phyloP scores from a whole-genome alignment of 2,329 filamentous ascomycete genomes.

The Trichoderma lentiforme region DNA sequence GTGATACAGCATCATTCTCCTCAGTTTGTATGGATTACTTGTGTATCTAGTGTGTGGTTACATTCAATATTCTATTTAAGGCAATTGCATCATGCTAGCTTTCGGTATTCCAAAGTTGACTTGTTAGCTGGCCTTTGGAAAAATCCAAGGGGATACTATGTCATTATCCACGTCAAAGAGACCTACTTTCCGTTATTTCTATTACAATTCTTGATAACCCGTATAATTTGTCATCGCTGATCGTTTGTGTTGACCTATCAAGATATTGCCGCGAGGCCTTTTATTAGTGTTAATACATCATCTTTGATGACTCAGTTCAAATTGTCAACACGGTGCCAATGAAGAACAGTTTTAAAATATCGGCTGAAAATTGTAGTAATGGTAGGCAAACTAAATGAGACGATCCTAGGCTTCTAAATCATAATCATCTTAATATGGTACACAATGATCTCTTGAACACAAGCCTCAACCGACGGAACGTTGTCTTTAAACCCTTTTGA shows the following conservation, averaged over 20 bases:
- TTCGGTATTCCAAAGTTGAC: neutral
- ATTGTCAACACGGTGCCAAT: neutral
- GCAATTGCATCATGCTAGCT: neutral
- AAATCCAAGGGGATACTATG: neutral
- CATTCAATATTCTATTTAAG: neutral
- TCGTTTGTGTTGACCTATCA: neutral
- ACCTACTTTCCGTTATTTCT: neutral
- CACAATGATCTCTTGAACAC: neutral
- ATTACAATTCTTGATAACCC: neutral
- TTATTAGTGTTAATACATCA: too few species aligned
- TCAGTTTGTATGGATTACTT: neutral
- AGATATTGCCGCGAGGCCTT: neutral
- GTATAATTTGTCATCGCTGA: neutral
- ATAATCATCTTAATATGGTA: neutral
- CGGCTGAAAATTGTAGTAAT: neutral
- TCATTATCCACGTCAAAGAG: neutral
- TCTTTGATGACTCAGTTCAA: too few species aligned
- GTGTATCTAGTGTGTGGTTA: neutral
- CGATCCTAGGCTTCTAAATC: neutral
- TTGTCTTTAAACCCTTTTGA: neutral
- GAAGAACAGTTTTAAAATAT: neutral
- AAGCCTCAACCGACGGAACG: neutral
- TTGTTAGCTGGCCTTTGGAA: neutral
- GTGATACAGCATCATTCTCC: neutral
- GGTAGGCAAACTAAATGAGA: neutral